Percentiles rank a stretch among this genome's conserved stretches.
These are phyloP conservation scores for Phytopythium aichiense DNA, from an alignment of 352 stramenopile genomes.

Conservation along the genomic window DNA sequence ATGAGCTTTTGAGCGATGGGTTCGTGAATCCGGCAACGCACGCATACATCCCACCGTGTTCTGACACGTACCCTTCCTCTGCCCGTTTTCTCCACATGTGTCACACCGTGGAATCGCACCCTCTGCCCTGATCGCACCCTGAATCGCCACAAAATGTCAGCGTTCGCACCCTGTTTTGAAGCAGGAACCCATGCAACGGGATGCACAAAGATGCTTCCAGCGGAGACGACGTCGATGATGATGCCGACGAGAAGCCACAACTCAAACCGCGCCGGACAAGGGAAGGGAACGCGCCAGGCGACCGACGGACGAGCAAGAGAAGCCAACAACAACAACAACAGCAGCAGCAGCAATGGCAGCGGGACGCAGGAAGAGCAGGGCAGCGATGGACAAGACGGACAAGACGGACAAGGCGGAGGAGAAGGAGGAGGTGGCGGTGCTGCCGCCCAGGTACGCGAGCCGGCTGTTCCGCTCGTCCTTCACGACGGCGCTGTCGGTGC, in stretches of 20 bases:
- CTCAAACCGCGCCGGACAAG: neutral
- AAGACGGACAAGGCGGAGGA: neutral
- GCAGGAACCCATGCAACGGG: neutral
- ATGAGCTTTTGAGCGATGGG: neutral
- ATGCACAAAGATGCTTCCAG: neutral
- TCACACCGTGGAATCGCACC: neutral
- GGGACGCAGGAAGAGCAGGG: neutral
- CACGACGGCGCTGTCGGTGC: slow-evolving; percentile 61
- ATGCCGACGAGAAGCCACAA: neutral
- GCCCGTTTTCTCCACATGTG: neutral
- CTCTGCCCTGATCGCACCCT: neutral
- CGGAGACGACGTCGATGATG: neutral
- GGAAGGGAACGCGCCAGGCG: neutral
- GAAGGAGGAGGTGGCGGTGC: slow-evolving; percentile 26
- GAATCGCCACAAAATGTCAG: neutral
- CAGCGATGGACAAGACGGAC: neutral
- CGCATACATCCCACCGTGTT: neutral
- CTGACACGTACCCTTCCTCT: neutral
- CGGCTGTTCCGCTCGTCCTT: slow-evolving; percentile 76
- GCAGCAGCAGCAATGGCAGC: neutral
- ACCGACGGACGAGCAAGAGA: neutral
- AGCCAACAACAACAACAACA: neutral
- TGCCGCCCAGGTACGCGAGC: slow-evolving; percentile 59
- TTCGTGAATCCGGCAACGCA: neutral
- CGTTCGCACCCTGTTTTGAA: neutral